Conservation (phyloP, 148 eudicot species). For the Rhododendron vialii region DNA sequence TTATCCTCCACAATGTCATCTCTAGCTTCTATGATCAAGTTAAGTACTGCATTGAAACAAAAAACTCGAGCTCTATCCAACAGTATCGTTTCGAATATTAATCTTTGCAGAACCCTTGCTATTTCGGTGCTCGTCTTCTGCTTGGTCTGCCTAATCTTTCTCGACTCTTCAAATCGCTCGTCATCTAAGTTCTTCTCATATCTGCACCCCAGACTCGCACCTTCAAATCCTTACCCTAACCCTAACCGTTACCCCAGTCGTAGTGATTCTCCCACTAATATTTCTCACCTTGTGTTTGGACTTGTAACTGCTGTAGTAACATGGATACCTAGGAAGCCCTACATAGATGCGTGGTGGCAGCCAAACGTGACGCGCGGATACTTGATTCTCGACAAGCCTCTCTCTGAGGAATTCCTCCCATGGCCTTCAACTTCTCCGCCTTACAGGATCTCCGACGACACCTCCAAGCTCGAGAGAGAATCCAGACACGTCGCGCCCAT, state of each 20-base stretch:
- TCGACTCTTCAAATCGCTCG: background rate
- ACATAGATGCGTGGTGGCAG: slow-evolving; percentile 66
- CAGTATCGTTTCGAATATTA: background rate
- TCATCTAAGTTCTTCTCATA: background rate
- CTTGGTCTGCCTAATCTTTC: background rate
- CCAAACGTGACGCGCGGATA: slow-evolving; percentile 56
- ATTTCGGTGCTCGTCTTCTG: background rate
- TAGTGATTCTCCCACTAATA: slow-evolving; percentile 24
- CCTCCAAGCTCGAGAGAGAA: slow-evolving; percentile 23
- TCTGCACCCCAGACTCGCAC: background rate
- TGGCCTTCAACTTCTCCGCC: slow-evolving; percentile 59
- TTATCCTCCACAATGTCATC: background rate
- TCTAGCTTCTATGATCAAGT: background rate
- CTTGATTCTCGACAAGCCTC: slow-evolving; percentile 35
- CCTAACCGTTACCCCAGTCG: background rate
- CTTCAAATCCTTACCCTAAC: background rate
- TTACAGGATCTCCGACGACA: slow-evolving; percentile 37
- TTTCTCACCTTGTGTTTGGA: slow-evolving; percentile 54
- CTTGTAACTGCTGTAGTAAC: slow-evolving; percentile 34
- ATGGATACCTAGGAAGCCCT: slow-evolving; percentile 34
- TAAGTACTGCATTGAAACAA: background rate
- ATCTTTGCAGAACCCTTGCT: background rate
- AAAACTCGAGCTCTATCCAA: background rate
- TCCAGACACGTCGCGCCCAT: slow-evolving; percentile 27
- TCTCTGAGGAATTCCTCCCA: slow-evolving; percentile 22